These are phyloP conservation scores for Aureobasidium melanogenum DNA, from an alignment of 2,329 filamentous ascomycete genomes.

Conservation along the genomic window DNA sequence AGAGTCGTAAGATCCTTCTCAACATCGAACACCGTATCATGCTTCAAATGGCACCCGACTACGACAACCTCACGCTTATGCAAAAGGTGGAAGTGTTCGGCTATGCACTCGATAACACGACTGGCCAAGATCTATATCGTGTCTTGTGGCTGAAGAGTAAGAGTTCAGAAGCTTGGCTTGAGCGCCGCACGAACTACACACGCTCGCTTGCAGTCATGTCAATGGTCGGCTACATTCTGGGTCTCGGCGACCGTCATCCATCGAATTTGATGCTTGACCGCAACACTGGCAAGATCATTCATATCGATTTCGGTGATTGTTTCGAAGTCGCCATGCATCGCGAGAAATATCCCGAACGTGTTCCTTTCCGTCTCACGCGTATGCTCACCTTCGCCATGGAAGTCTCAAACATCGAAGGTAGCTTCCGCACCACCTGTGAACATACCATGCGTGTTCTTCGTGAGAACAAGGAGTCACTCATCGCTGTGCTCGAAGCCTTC, in stretches of 20 bases:
- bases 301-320: constrained; percentile 98
- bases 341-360: constrained; percentile 95
- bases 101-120: constrained; percentile 98
- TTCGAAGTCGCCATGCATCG: constrained; percentile 99
- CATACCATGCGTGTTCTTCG: constrained; percentile 95
- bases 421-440: constrained; percentile 95
- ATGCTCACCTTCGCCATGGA: constrained; percentile 99
- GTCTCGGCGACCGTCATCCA: constrained; percentile 90
- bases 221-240: constrained; percentile 99
- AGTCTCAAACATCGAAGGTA: constrained; percentile 98
- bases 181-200: constrained; percentile 97
- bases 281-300: constrained; percentile 90
- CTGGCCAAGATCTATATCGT: constrained; percentile 93
- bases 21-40: constrained; percentile 99
- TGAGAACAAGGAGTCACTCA: constrained; percentile 96
- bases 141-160: constrained; percentile 99
- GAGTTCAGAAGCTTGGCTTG: constrained; percentile 94
- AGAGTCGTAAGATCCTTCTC: constrained; percentile 91
- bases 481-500: constrained; percentile 97
- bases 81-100: constrained; percentile 99
- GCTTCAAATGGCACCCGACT: constrained; percentile 99
- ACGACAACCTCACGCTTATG: constrained; percentile 97
- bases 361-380: constrained; percentile 92
- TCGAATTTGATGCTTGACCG: constrained; percentile 97
- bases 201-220: constrained; percentile 97